A percentile compares a stretch with the other conserved stretches of the same genome.
Conservation (phyloP, 306 rosid species). For the Gillenia trifoliata region DNA sequence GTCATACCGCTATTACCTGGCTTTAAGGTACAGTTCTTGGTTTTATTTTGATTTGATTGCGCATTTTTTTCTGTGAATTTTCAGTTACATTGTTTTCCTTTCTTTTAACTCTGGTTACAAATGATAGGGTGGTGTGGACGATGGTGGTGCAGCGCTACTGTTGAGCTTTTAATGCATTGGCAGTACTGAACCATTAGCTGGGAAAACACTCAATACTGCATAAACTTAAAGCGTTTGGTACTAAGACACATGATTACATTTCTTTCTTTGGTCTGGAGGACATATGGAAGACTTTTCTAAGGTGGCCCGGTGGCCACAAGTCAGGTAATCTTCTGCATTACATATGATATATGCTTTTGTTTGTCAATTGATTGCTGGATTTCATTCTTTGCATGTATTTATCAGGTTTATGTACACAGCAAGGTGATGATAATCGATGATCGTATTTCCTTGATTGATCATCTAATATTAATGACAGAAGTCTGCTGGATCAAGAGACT, state of each 20-base stretch:
- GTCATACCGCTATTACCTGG: constrained; percentile 51
- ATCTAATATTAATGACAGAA: constrained; percentile 47
- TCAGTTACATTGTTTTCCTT: background rate
- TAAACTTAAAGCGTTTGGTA: constrained; percentile 34
- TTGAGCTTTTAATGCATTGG: constrained; percentile 51
- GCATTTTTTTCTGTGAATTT: background rate
- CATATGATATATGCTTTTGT: background rate
- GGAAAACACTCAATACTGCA: constrained; percentile 39
- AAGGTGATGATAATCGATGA: constrained; percentile 48
- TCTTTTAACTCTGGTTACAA: background rate
- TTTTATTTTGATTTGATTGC: background rate
- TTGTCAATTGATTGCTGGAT: background rate
- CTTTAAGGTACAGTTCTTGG: constrained; percentile 32
- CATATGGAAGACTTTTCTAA: constrained; percentile 42
- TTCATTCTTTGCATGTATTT: background rate
- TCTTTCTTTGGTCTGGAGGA: constrained; percentile 44
- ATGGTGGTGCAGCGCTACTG: constrained; percentile 50
- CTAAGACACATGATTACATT: constrained; percentile 42
- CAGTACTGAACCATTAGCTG: constrained; percentile 45
- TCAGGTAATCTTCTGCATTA: constrained; percentile 29
- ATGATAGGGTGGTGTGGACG: constrained; percentile 46
- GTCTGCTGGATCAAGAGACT: constrained; percentile 53
- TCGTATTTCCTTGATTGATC: constrained; percentile 39
- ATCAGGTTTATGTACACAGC: constrained; percentile 49
- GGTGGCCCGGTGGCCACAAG: constrained; percentile 45